phyloP scores from a whole-genome alignment of 805 yeast species.

The Candida corydali region DNA sequence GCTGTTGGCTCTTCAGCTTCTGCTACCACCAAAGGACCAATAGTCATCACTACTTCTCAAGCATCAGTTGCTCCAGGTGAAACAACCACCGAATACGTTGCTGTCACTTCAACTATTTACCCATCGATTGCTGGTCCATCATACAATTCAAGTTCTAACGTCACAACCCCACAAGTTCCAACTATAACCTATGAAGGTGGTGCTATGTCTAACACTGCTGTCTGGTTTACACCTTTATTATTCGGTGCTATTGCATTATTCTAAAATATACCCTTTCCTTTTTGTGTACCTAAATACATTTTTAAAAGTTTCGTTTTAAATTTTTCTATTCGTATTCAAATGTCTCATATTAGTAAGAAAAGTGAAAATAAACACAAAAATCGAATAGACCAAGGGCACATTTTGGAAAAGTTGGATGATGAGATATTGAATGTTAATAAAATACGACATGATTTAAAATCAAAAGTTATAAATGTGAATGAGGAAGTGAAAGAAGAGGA shows the following conservation, averaged over 20 bases:
- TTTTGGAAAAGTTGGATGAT: constrained; percentile 25
- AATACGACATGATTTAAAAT: constrained; percentile 14
- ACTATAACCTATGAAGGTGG: constrained; percentile 9
- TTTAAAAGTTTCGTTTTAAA: too few relatives aligned
- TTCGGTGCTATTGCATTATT: constrained; percentile 5
- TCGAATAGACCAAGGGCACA: constrained; percentile 4
- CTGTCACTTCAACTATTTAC: constrained; percentile 6
- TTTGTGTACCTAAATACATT: too few relatives aligned
- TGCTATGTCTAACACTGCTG: constrained; percentile 5
- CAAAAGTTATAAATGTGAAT: constrained; percentile 1
- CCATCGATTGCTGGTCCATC: constrained; percentile 5
- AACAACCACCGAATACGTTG: constrained; percentile 4
- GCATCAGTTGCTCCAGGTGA: constrained; percentile 5
- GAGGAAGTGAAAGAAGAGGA: constrained; percentile 2
- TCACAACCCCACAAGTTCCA: constrained; percentile 1
- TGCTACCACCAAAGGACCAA: constrained; percentile 4
- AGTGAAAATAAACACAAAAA: not conserved
- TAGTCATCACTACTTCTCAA: constrained; percentile 4
- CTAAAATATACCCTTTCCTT: too few relatives aligned
- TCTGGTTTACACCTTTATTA: constrained; percentile 9
- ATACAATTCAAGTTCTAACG: constrained; percentile 1
- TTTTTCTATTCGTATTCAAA: too few relatives aligned
- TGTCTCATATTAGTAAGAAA: too few relatives aligned
- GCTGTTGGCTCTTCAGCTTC: constrained; percentile 5
- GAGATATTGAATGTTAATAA: constrained; percentile 22